phyloP scores from a whole-genome alignment of 345 rosid species.

The Leavenworthia alabamica region DNA sequence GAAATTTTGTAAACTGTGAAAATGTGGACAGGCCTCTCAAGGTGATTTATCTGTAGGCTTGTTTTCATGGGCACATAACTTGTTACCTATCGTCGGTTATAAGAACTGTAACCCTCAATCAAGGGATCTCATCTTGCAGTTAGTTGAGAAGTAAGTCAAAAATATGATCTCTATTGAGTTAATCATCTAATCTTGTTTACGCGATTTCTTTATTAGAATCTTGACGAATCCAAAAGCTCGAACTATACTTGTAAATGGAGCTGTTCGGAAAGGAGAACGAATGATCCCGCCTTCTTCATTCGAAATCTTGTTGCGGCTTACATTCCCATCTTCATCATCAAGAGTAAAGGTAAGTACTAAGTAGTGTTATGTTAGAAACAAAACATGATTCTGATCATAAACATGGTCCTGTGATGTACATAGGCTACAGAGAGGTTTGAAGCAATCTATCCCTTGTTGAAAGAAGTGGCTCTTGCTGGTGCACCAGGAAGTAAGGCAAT shows the following conservation, averaged over 20 bases:
- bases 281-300: slow-evolving; percentile 56
- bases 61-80: slow-evolving; percentile 54
- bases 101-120: slow-evolving; percentile 64
- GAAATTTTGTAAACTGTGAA: not conserved
- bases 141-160: slow-evolving; percentile 38
- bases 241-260: slow-evolving; percentile 59
- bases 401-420: slow-evolving; percentile 4
- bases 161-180: not conserved
- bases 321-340: slow-evolving; percentile 59
- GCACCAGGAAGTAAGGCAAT: slow-evolving; percentile 64
- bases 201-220: slow-evolving; percentile 36
- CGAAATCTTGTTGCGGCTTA: slow-evolving; percentile 51
- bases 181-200: slow-evolving; percentile 1
- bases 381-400: not conserved
- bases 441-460: slow-evolving; percentile 49
- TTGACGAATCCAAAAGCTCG: slow-evolving; percentile 54
- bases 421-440: slow-evolving; percentile 84
- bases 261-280: slow-evolving; percentile 67
- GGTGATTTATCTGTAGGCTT: slow-evolving; percentile 66
- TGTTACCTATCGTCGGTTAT: slow-evolving; percentile 42
- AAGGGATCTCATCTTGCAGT: slow-evolving; percentile 66
- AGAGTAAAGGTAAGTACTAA: slow-evolving; percentile 51
- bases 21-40: slow-evolving; percentile 47
- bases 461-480: slow-evolving; percentile 72
- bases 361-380: not conserved